phyloP scores from a whole-genome alignment of 2,329 filamentous ascomycete species.

The Seiridium cupressi region DNA sequence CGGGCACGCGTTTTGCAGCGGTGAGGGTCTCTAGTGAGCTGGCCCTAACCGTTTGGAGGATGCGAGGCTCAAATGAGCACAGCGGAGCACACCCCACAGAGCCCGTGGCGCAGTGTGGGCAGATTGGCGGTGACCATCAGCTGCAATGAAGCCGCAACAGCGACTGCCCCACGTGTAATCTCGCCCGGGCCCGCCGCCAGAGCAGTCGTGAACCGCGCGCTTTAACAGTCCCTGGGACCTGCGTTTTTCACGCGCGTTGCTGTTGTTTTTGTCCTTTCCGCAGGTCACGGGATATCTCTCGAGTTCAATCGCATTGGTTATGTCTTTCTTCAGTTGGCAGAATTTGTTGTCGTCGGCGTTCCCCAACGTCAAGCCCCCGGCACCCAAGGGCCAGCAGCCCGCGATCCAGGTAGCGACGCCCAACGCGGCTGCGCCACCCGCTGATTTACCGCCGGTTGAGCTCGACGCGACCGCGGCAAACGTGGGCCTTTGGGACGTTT shows the following conservation, averaged over 20 bases:
- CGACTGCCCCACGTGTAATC: not conserved
- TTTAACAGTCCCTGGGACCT: too few relatives aligned
- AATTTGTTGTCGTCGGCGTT: not conserved
- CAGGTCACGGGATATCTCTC: not conserved
- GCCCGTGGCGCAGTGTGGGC: not conserved
- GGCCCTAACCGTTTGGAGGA: not conserved
- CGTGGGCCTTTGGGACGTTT: not conserved
- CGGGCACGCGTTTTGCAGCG: not conserved
- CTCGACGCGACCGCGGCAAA: not conserved
- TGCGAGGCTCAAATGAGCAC: not conserved
- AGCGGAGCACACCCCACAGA: not conserved
- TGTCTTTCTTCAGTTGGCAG: not conserved
- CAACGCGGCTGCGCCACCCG: not conserved
- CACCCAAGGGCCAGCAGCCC: not conserved
- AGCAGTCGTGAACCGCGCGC: too few relatives aligned
- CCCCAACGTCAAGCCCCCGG: not conserved
- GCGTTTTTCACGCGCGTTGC: too few relatives aligned
- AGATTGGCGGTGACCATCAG: conserved; percentile 4
- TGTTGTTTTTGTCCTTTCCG: too few relatives aligned
- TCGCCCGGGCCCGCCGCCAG: not conserved
- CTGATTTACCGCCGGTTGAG: not conserved
- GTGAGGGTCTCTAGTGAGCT: not conserved
- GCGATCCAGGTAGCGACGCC: not conserved
- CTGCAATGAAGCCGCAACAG: not conserved
- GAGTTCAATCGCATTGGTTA: not conserved